A percentile compares a stretch with the other conserved stretches of the same genome.
Conservation (phyloP, 768 basidiomycete species). For the Rhizopogon roseolus region DNA sequence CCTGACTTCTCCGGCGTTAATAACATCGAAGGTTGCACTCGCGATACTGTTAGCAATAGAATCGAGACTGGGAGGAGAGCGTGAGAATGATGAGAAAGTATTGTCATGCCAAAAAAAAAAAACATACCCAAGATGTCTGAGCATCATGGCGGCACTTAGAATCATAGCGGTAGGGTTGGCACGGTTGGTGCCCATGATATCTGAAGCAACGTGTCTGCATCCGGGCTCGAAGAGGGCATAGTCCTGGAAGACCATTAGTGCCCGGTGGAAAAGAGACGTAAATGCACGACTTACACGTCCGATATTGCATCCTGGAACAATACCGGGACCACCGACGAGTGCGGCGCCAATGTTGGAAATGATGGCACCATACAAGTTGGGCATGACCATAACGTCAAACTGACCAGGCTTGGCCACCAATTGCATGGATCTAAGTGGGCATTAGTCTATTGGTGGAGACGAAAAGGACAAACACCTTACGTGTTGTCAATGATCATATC, state of each 20-base stretch:
- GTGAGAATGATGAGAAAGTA: slow-evolving; percentile 12
- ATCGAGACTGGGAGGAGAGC: slow-evolving; percentile 60
- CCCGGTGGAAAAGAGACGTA: neutral
- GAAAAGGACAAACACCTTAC: slow-evolving; percentile 35
- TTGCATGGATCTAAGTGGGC: slow-evolving; percentile 83
- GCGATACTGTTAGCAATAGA: slow-evolving; percentile 92
- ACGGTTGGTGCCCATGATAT: slow-evolving; percentile 94
- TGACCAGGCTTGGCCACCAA: slow-evolving; percentile 93
- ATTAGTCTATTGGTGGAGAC: neutral
- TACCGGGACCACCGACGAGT: slow-evolving; percentile 95
- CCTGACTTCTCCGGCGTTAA: slow-evolving; percentile 81
- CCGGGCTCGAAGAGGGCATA: slow-evolving; percentile 99
- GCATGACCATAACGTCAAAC: slow-evolving; percentile 99
- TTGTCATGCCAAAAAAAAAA: slow-evolving; percentile 9
- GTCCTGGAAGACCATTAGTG: slow-evolving; percentile 46
- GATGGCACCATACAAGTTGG: slow-evolving; percentile 94
- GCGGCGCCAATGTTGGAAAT: slow-evolving; percentile 98
- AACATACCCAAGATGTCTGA: slow-evolving; percentile 87
- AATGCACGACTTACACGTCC: slow-evolving; percentile 61
- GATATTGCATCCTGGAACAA: slow-evolving; percentile 97
- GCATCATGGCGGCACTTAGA: slow-evolving; percentile 96
- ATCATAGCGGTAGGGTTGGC: slow-evolving; percentile 98
- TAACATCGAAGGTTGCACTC: slow-evolving; percentile 86
- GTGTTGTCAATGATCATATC: slow-evolving; percentile 99
- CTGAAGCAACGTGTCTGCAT: slow-evolving; percentile 91